A percentile compares a stretch with the other conserved stretches of the same genome.
Conservation (phyloP, 805 yeast genomes). For the Isabelozyma rhagii region DNA sequence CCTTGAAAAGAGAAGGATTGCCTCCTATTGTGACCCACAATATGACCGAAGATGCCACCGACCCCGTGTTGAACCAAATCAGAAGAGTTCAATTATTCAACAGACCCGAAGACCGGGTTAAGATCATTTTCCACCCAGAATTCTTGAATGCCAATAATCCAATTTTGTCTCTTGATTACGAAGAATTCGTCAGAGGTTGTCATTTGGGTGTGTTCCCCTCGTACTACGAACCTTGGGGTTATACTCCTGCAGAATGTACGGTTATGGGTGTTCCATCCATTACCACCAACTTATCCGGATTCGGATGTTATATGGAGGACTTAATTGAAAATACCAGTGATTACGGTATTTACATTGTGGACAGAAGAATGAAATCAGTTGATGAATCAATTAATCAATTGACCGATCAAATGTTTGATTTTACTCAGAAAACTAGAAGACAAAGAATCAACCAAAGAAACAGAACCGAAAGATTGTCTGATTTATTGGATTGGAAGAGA, state of each 20-base stretch:
- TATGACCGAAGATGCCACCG: constrained; percentile 88
- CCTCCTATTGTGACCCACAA: constrained; percentile 98
- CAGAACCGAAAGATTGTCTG: constrained; percentile 91
- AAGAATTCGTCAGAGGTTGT: constrained; percentile 96
- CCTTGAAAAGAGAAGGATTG: constrained; percentile 80
- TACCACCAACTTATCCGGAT: constrained; percentile 93
- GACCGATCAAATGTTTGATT: constrained; percentile 84
- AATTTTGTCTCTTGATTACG: constrained; percentile 87
- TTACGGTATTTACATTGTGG: constrained; percentile 96
- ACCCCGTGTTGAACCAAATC: constrained; percentile 88
- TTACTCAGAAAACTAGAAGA: constrained; percentile 85
- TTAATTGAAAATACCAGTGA: constrained; percentile 90
- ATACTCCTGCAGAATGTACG: constrained; percentile 98
- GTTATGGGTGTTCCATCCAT: constrained; percentile 99
- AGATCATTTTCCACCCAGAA: constrained; percentile 96
- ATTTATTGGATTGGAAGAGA: constrained; percentile 93
- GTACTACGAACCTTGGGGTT: constrained; percentile 99
- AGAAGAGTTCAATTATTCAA: constrained; percentile 90
- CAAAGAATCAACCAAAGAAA: constrained; percentile 97
- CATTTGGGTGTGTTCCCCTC: constrained; percentile 98
- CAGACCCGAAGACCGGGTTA: constrained; percentile 85
- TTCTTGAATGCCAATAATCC: constrained; percentile 94
- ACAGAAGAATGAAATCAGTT: constrained; percentile 85
- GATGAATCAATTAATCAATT: constrained; percentile 93
- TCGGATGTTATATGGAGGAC: constrained; percentile 98